These are phyloP conservation scores for Fusarium xylarioides DNA, from an alignment of 2,329 filamentous ascomycete genomes.

Conservation along the genomic window DNA sequence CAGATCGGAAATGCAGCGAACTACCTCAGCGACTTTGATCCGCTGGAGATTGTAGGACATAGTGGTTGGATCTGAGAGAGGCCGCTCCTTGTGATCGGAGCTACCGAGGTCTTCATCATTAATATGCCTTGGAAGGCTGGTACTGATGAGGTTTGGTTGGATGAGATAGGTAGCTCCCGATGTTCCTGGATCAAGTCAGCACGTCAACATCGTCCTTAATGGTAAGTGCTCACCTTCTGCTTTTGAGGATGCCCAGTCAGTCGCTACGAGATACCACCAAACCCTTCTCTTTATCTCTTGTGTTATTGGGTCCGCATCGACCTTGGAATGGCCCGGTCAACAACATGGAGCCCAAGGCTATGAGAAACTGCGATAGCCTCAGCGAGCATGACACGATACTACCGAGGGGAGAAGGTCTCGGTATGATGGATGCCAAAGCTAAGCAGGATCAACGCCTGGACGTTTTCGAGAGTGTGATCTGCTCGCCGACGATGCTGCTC, in stretches of 20 bases:
- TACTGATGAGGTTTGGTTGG: not conserved
- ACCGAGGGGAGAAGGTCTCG: not conserved
- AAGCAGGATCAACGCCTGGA: not conserved
- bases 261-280: not conserved
- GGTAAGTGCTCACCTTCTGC: not conserved
- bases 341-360: not conserved
- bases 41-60: not conserved
- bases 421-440: not conserved
- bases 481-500: not conserved
- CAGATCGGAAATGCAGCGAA: not conserved
- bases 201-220: fast-evolving
- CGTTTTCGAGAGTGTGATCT: not conserved
- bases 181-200: not conserved
- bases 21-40: not conserved
- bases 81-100: fast-evolving
- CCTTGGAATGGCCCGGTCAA: fast-evolving
- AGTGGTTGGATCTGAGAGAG: not conserved
- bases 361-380: not conserved
- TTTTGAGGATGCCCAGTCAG: not conserved
- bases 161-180: not conserved
- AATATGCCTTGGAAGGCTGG: not conserved
- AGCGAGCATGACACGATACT: not conserved
- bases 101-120: not conserved
- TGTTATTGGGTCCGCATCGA: not conserved
- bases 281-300: not conserved